phyloP scores from a whole-genome alignment of 441 rosid species.

The Theobroma grandiflorum region DNA sequence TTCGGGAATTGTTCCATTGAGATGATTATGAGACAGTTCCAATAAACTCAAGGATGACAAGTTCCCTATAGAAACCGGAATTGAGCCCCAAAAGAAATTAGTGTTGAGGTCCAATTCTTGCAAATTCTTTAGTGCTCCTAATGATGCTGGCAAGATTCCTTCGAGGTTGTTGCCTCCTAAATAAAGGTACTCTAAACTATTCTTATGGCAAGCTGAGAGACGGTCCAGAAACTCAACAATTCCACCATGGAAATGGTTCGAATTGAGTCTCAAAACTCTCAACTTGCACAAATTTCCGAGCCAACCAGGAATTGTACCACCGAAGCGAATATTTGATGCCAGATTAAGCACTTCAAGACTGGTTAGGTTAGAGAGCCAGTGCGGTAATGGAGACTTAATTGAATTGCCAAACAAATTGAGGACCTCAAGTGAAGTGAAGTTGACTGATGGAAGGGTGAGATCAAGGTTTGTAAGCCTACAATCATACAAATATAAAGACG shows the following conservation, averaged over 20 bases:
- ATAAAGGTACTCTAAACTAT: background rate
- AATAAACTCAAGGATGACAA: background rate
- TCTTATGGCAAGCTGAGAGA: background rate
- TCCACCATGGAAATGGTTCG: background rate
- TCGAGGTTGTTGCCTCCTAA: background rate
- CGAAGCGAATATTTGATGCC: background rate
- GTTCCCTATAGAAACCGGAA: background rate
- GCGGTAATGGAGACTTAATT: background rate
- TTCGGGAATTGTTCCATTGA: constrained; percentile 6
- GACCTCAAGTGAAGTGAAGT: background rate
- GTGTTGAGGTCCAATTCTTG: background rate
- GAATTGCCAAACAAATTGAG: background rate
- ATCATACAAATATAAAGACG: background rate
- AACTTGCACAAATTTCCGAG: constrained; percentile 13
- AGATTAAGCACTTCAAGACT: background rate
- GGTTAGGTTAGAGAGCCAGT: background rate
- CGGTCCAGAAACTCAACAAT: background rate
- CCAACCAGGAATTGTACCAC: background rate
- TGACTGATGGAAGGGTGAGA: background rate
- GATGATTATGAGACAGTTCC: background rate
- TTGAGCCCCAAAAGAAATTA: background rate
- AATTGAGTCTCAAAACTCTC: background rate
- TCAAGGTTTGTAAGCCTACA: background rate
- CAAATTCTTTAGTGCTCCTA: background rate
- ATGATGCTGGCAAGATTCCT: background rate